Evolutionary conservation across 129 eudicot species (phyloP), one percentile per base, ranked within the genome.

Genomic region (Lonicera japonica): DNA sequence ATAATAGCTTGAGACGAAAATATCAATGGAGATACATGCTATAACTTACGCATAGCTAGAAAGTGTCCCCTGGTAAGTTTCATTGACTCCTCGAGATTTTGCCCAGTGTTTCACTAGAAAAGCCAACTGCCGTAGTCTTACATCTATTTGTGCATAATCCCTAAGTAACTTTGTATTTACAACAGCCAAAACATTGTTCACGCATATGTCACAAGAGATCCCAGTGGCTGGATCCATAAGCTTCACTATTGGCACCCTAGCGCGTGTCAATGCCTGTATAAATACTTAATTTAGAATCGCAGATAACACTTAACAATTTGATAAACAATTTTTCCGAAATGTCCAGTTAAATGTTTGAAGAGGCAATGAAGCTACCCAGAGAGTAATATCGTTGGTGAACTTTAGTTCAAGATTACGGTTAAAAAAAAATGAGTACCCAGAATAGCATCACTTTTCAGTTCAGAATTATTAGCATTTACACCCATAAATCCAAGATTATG

Each of bases 61-160:
- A 40, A 91, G 68, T 20, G 98, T 91, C 70, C 98, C 98, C 53
- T 84, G 94, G 72, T 91, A 91, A 63, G 98, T 91, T 70, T 84
- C 90, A 63, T 91, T 91, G 45, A 91, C 95, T 56, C 86, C 95
- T 71, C 98, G 83, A 5, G 88, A 82, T 60, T 91, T 91, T 0
- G 98, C 98, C 98, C 98, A 91, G 36, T 91, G 98, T 72, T 91
- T 91, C 68, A 91, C 82, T 53, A 91, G 76, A 65, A 91, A 91
- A 29, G 94, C 98, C 75, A 91, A 61, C 63, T 87, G 98, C 59
- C 90, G 77, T 59, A 91, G 74, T 76, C 98, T 84, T 40, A 56
- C 80, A 80, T 91, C 98, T 50, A 91, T 84, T 34, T 78, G 73
- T 13, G 94, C 90, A 83, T 91, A 91, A 73, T 91, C 96, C 21